Base-by-base conservation (phyloP, 257 asterid species). In the Solanum habrochaites region DNA sequence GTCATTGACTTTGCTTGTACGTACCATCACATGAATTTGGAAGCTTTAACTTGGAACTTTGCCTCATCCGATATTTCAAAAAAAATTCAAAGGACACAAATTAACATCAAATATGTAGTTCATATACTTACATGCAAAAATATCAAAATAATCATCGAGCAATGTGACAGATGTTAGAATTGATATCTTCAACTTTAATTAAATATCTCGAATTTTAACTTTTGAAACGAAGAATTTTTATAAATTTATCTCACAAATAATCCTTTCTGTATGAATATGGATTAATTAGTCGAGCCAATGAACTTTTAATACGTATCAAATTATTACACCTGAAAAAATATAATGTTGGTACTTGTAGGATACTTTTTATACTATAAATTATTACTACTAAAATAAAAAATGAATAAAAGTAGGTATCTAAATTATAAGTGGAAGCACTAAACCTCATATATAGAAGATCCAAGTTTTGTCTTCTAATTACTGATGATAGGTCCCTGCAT, bases 261-360 rank as follows among this genome's bases (percentile, higher is more conserved):
- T 13, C 3, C 5, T 20, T 72, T 0, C 1, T 0, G 0, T 10
- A 35, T 1, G 4, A 35, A 35, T 35, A 3, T 58, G 25, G 1
- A 35, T 71, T 5, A 8, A 35, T 71, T 35, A 72, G 18, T 11
- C 10, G 29, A 72, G 5, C 18, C 3, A 20, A 10, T 35, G 2
- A 72, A 18, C 49, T 18, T 71, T 2, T 35, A 8, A 32, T 15
- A 18, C 15, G 15, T 4, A 70, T 32, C 43, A 71, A 71, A 31
- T 15, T 31, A 2, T 3, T 67, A 27, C 2, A 8, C 12, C 12
- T 1, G 7, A 21, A 58, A 21, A 3, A 58, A 0, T 56, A 21
- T 58, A 14, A n/a, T n/a, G 20, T 64, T 15, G 82, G 35, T 12
- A 74, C n/a, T 42, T 77, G 62, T 77, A 77, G 62, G 16, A 8